A percentile compares a stretch with the other conserved stretches of the same genome.
Evolutionary conservation across 148 eudicot genomes (phyloP).

Genomic region (Nepenthes gracilis): DNA sequence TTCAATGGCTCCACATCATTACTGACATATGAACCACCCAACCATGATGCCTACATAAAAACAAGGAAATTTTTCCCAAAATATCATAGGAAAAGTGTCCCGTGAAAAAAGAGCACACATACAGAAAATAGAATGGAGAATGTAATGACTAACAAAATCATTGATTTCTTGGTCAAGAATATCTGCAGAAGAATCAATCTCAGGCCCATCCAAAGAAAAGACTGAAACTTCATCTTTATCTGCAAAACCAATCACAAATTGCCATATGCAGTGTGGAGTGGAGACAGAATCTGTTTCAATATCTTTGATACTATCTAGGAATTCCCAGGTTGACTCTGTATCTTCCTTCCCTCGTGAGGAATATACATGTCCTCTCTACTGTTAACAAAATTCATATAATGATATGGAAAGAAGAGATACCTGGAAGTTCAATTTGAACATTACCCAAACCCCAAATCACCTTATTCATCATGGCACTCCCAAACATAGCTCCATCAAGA

Average conservation of each 20-base stretch:
- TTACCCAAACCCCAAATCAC: conserved; percentile 27
- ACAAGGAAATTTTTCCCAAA: conserved; percentile 3
- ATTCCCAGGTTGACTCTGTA: no score
- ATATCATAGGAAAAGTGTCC: neutral
- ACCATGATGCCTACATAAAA: conserved; percentile 55
- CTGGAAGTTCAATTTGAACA: conserved; percentile 59
- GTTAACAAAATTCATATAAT: neutral
- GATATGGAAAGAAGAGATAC: conserved; percentile 21
- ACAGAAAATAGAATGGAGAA: conserved; percentile 5
- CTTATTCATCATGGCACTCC: conserved; percentile 30
- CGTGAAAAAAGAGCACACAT: neutral
- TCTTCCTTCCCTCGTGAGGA: no score
- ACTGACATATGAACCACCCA: conserved; percentile 65
- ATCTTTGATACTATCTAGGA: no score
- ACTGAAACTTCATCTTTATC: conserved; percentile 47
- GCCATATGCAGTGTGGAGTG: no score
- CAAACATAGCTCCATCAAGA: conserved; percentile 17
- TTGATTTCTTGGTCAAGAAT: conserved; percentile 43
- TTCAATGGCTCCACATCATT: conserved; percentile 29
- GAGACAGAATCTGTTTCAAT: no score
- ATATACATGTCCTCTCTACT: no score
- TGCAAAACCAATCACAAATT: conserved; percentile 16
- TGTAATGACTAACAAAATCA: conserved; percentile 58
- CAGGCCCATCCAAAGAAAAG: conserved; percentile 48
- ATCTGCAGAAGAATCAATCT: conserved; percentile 21